A percentile compares a stretch with the other conserved stretches of the same genome.
Evolutionary conservation across 805 yeast species (phyloP).

Genomic region (Saturnispora halmiae): DNA sequence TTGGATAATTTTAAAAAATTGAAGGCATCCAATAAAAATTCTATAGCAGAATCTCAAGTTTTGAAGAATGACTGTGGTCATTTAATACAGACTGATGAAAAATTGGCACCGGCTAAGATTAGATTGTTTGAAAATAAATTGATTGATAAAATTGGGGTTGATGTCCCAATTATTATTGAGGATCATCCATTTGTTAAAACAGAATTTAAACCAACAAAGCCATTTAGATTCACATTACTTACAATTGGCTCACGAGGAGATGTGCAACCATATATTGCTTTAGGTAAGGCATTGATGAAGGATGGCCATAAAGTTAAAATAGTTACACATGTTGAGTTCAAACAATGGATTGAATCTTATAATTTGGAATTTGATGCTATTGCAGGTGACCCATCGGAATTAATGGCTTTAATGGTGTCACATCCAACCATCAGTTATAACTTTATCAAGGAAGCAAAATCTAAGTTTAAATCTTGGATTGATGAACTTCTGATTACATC

Average conservation of each 20-base stretch:
- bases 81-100: constrained; percentile 21
- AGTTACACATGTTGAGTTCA: constrained; percentile 79
- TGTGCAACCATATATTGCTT: constrained; percentile 90
- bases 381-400: constrained; percentile 89
- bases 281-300: constrained; percentile 64
- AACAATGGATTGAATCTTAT: constrained; percentile 59
- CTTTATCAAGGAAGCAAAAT: constrained; percentile 72
- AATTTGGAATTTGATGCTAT: constrained; percentile 62
- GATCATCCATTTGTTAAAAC: constrained; percentile 40
- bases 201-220: constrained; percentile 43
- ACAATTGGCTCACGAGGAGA: constrained; percentile 96
- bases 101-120: constrained; percentile 48
- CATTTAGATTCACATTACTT: constrained; percentile 54
- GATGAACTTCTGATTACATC: constrained; percentile 58
- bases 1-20: constrained; percentile 34
- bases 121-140: constrained; percentile 61
- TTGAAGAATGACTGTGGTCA: constrained; percentile 9
- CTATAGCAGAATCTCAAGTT: constrained; percentile 2
- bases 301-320: constrained; percentile 84
- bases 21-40: neutral
- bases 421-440: constrained; percentile 83
- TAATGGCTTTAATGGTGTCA: constrained; percentile 86
- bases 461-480: constrained; percentile 78
- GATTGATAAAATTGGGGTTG: constrained; percentile 48
- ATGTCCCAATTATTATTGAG: constrained; percentile 61